A percentile compares a stretch with the other conserved stretches of the same genome.
Conservation (phyloP, 805 yeast species). For the Saturnispora besseyi region DNA sequence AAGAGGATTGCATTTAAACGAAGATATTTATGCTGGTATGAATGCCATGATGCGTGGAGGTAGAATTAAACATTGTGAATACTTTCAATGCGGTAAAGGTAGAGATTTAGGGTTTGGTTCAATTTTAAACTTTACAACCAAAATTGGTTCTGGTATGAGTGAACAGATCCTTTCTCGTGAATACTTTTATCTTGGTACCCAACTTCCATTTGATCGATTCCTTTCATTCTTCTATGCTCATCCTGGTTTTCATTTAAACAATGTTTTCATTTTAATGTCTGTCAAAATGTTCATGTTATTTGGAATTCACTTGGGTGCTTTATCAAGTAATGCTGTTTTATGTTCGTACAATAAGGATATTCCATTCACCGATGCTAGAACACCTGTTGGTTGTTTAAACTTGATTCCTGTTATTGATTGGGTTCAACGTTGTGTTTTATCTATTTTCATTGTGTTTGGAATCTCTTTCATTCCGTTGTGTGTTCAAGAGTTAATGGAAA, state of each 20-base stretch:
- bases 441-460: constrained; percentile 74
- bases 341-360: no score
- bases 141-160: constrained; percentile 92
- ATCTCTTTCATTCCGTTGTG: constrained; percentile 72
- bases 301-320: constrained; percentile 56
- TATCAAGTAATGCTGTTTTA: constrained; percentile 54
- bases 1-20: constrained; percentile 76
- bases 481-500: constrained; percentile 71
- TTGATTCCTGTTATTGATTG: constrained; percentile 35
- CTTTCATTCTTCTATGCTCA: constrained; percentile 79
- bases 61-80: constrained; percentile 79
- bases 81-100: constrained; percentile 86
- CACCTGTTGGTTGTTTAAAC: no score
- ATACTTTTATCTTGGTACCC: constrained; percentile 73
- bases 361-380: no score
- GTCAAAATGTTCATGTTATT: constrained; percentile 65
- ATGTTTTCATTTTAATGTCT: constrained; percentile 67
- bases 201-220: constrained; percentile 71
- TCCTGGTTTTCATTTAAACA: constrained; percentile 79
- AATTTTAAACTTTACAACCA: constrained; percentile 75
- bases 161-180: constrained; percentile 82
- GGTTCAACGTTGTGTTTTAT: constrained; percentile 71
- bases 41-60: constrained; percentile 77
- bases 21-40: constrained; percentile 87
- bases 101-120: constrained; percentile 85